Percentiles rank a stretch among this genome's conserved stretches.
Evolutionary conservation across 441 rosid genomes (phyloP).

Genomic region (Erodium texanum): DNA sequence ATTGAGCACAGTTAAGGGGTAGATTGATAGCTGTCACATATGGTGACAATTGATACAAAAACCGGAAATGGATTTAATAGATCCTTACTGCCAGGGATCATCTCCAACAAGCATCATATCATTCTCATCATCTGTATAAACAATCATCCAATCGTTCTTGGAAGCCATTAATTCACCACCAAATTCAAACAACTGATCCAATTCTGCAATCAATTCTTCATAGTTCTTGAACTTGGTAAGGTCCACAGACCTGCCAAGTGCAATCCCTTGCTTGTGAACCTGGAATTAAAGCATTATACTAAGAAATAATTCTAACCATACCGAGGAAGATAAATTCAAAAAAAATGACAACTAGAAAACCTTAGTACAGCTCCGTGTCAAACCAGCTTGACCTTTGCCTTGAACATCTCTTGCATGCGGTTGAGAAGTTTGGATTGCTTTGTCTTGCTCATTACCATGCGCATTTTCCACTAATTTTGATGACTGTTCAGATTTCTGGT

Average conservation of each 20-base stretch:
- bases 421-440: constrained; percentile 26
- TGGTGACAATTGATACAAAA: neutral
- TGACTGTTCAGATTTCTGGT: constrained; percentile 42
- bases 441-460: constrained; percentile 35
- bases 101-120: constrained; percentile 99
- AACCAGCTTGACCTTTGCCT: constrained; percentile 32
- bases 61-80: neutral
- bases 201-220: constrained; percentile 63
- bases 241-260: constrained; percentile 94
- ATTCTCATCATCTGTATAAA: constrained; percentile 85
- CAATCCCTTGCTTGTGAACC: constrained; percentile 93
- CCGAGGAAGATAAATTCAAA: neutral
- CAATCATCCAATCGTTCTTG: constrained; percentile 65
- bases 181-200: constrained; percentile 81
- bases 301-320: neutral
- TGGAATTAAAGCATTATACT: constrained; percentile 19
- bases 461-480: constrained; percentile 33
- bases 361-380: constrained; percentile 80
- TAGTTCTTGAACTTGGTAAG: constrained; percentile 72
- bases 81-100: constrained; percentile 97
- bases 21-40: neutral
- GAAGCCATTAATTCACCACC: constrained; percentile 64
- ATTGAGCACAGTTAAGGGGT: neutral
- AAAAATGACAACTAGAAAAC: neutral
- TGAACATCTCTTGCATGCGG: constrained; percentile 37